phyloP scores from a whole-genome alignment of 2,329 filamentous ascomycete species.

The Fonsecaea nubica region DNA sequence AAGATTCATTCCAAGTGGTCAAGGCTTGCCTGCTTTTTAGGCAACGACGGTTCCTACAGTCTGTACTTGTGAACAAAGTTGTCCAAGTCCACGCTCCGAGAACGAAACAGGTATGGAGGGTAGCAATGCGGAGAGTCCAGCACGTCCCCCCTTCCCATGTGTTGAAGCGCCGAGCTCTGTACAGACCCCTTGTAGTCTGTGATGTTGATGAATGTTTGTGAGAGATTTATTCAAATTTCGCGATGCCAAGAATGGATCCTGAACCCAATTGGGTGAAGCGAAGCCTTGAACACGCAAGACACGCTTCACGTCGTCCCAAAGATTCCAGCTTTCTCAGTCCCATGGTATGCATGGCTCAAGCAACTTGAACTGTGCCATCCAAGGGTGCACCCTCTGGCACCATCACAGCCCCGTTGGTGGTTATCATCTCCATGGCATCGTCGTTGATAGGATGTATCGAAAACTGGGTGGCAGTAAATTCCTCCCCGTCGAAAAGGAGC shows the following conservation, averaged over 20 bases:
- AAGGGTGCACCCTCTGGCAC: constrained; percentile 28
- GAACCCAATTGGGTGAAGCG: constrained; percentile 16
- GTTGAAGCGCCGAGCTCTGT: not conserved
- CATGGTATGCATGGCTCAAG: constrained; percentile 13
- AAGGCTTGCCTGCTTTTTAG: not conserved
- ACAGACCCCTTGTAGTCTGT: not conserved
- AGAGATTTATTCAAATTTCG: constrained; percentile 9
- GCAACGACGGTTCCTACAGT: not conserved
- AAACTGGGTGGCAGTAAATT: constrained; percentile 78
- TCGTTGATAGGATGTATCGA: constrained; percentile 73
- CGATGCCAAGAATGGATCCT: constrained; percentile 25
- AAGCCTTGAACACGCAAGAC: not conserved
- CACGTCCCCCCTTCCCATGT: not conserved
- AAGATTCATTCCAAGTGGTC: constrained; percentile 4
- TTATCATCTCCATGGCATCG: constrained; percentile 35
- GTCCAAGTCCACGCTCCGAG: not conserved
- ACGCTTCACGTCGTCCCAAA: not conserved
- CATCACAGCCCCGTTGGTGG: constrained; percentile 28
- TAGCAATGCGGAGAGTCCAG: not conserved
- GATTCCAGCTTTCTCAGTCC: not conserved
- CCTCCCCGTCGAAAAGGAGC: constrained; percentile 86
- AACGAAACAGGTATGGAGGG: not conserved
- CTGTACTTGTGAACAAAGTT: not conserved
- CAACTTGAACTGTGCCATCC: constrained; percentile 18
- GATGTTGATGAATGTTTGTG: constrained; percentile 1